Evolutionary conservation across 1,284 basidiomycete genomes (phyloP), one percentile per base, ranked within the genome.

Genomic region (Pseudozyma hubeiensis): DNA sequence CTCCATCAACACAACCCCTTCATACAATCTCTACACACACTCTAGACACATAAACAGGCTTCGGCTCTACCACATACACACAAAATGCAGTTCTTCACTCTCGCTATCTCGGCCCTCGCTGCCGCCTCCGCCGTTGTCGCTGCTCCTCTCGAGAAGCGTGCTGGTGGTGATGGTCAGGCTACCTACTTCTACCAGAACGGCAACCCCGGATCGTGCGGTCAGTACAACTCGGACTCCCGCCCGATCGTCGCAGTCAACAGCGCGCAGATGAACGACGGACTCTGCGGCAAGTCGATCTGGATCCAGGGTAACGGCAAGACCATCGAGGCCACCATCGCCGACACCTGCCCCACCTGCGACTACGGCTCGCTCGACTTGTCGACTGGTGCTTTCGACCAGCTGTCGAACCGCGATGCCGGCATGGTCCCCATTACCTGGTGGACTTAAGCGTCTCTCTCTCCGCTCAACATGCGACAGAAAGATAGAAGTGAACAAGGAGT

Each of bases 131-230:
- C 65, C 16, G 75, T 59, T 35, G 50, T 46, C 43, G 75, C 73
- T 33, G 64, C 61, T 53, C 75, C 75, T 24, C 11, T 53, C 16
- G 47, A 64, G 60, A 66, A 71, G 64, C 60, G 64, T 7, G 50
- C 56, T 14, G 61, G 64, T 24, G 66, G 71, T 17, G 43, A 30
- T 0, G 73, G 73, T 30, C 60, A 70, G 40, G 74, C 67, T 3
- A 75, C 68, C 9, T 83, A 67, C 74, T 83, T 45, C 72, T 69
- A 63, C 66, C 81, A 81, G 70, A 51, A 50, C 34, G 81, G 81
- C 10, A 69, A 59, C 55, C 54, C 79, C 5, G 82, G 83, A 1
- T 41, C 54, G 0, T 84, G 83, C 53, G 82, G 83, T 11, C n/a
- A 46, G 24, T 53, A 46, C 52, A 54, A 78, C 69, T 31, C 33